Conservation (phyloP, 1,139 yeast genomes). For the Spathaspora jeffriesii region DNA sequence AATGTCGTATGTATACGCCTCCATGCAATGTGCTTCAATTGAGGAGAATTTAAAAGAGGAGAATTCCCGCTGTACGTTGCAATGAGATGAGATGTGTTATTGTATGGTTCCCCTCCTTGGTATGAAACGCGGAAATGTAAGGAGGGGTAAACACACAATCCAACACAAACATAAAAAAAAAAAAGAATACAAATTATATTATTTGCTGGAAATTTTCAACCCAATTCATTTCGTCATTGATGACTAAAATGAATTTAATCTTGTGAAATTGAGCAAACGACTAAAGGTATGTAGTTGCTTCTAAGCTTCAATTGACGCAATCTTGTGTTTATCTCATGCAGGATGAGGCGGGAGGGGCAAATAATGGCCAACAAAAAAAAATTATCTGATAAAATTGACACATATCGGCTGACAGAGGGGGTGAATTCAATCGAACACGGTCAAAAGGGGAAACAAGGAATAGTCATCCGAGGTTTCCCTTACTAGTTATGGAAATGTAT, state of each 20-base stretch:
- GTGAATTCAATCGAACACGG: background rate
- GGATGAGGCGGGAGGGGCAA: background rate
- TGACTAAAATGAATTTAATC: background rate
- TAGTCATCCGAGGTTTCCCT: background rate
- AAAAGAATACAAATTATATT: background rate
- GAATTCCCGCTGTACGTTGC: background rate
- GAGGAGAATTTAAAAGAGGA: constrained; percentile 1
- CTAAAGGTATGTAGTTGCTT: background rate
- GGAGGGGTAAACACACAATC: constrained; percentile 1
- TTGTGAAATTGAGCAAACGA: background rate
- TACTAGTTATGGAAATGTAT: background rate
- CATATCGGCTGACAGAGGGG: background rate
- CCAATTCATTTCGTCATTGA: background rate
- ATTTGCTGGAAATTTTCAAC: background rate
- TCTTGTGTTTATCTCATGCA: background rate
- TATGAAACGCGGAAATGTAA: constrained; percentile 1
- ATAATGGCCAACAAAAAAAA: constrained; percentile 3
- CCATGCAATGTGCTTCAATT: background rate
- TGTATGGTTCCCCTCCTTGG: constrained; percentile 1
- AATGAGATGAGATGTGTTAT: constrained; percentile 1
- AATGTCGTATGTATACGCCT: background rate
- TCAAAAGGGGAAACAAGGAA: background rate
- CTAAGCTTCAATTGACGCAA: too few relatives aligned
- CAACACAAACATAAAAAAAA: background rate
- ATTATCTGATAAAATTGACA: background rate